These are phyloP conservation scores for Jamesozyma gamospora DNA, from an alignment of 805 yeast species.

Conservation along the genomic window DNA sequence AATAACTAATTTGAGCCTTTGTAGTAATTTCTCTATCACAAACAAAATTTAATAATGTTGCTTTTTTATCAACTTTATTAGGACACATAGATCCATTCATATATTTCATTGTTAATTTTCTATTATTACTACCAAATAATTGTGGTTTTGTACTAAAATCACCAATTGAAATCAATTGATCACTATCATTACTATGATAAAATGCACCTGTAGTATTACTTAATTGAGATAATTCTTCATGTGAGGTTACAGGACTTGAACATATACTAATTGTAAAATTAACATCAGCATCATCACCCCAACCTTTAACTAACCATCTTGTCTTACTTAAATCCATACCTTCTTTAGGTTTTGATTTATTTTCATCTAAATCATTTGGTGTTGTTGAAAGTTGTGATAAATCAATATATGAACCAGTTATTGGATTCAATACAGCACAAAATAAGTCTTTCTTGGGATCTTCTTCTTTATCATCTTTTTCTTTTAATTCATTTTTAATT, in stretches of 20 bases:
- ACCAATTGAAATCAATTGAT: slow-evolving; percentile 43
- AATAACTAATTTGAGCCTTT: slow-evolving; percentile 55
- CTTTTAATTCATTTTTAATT: neutral
- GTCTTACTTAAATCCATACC: slow-evolving; percentile 11
- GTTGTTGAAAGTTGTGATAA: slow-evolving; percentile 25
- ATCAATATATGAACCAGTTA: slow-evolving; percentile 26
- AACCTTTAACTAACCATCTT: slow-evolving; percentile 58
- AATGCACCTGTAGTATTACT: slow-evolving; percentile 40
- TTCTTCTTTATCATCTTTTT: neutral
- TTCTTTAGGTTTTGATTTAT: neutral
- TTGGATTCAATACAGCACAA: slow-evolving; percentile 26
- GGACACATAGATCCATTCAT: slow-evolving; percentile 56
- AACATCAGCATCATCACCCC: slow-evolving; percentile 49
- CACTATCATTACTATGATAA: slow-evolving; percentile 34
- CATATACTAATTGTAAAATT: slow-evolving; percentile 74
- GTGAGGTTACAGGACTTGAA: slow-evolving; percentile 38
- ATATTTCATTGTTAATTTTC: slow-evolving; percentile 60
- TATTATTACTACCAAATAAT: slow-evolving; percentile 38
- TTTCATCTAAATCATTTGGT: slow-evolving; percentile 13
- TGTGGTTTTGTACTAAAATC: slow-evolving; percentile 49
- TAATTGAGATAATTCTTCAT: slow-evolving; percentile 18
- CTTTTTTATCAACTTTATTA: slow-evolving; percentile 45
- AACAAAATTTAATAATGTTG: slow-evolving; percentile 59
- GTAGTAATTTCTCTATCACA: slow-evolving; percentile 68
- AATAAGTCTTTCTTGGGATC: slow-evolving; percentile 10